A percentile compares a stretch with the other conserved stretches of the same genome.
These are phyloP conservation scores for Multifurca ochricompacta DNA, from an alignment of 768 basidiomycete species.

Conservation along the genomic window DNA sequence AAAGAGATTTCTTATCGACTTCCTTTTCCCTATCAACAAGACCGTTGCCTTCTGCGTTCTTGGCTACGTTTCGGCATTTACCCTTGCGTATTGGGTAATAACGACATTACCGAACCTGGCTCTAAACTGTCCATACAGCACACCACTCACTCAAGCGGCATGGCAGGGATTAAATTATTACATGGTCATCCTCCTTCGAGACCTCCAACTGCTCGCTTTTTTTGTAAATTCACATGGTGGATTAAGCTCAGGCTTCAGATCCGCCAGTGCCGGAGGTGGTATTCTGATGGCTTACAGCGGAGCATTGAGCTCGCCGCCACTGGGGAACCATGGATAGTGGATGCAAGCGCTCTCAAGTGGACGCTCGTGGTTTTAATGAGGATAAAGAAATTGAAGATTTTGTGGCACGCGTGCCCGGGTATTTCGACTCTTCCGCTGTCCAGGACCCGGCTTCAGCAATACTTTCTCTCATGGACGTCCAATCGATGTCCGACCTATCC, in stretches of 20 bases:
- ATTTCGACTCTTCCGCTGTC: not conserved
- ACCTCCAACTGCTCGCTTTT: too few species aligned
- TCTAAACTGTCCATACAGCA: conserved; percentile 2
- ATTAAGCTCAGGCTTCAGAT: not conserved
- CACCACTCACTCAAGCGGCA: conserved; percentile 2
- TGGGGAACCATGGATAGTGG: not conserved
- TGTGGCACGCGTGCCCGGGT: conserved; percentile 1
- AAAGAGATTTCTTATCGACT: not conserved
- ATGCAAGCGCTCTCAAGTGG: conserved; percentile 4
- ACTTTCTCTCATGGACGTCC: not conserved
- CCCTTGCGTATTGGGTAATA: not conserved
- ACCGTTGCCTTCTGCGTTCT: not conserved
- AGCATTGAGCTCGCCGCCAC: not conserved
- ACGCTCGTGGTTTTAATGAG: not conserved
- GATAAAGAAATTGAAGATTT: conserved; percentile 8
- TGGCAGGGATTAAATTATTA: not conserved
- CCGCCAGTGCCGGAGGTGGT: not conserved
- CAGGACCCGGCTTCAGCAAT: not conserved
- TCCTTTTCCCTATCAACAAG: not conserved
- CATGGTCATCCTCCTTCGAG: not conserved
- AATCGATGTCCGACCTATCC: not conserved
- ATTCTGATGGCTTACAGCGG: not conserved
- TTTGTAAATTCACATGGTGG: not conserved
- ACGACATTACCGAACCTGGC: not conserved
- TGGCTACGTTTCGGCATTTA: not conserved